Evolutionary conservation across 169 alveolate genomes (phyloP).

Genomic region (Eimeria sp.): DNA sequence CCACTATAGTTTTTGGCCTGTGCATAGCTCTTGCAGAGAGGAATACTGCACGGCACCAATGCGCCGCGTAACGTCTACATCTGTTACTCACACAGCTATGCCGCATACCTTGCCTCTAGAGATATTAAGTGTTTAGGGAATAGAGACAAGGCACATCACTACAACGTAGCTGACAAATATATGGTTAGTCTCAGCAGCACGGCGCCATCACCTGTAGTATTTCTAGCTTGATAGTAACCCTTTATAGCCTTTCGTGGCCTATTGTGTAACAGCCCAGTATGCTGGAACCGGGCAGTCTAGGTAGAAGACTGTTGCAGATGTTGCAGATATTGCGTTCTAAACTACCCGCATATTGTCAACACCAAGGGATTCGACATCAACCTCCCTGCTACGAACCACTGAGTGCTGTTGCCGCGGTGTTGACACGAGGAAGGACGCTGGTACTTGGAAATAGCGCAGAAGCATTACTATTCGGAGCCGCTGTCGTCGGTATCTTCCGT

Average conservation of each 20-base stretch:
- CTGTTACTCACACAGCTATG: neutral
- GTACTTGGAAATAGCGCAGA: neutral
- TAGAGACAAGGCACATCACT: neutral
- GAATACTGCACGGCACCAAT: neutral
- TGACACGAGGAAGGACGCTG: neutral
- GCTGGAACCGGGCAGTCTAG: neutral
- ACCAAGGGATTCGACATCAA: neutral
- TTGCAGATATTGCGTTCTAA: neutral
- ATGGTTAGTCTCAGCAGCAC: neutral
- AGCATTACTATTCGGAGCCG: conserved; percentile 22
- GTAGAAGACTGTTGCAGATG: neutral
- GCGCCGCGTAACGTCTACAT: neutral
- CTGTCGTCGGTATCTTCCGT: conserved; percentile 42
- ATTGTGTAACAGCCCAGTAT: neutral
- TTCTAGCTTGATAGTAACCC: neutral
- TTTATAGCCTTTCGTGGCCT: neutral
- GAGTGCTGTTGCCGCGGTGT: neutral
- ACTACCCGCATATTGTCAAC: neutral
- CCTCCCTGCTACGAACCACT: neutral
- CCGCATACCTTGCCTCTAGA: neutral
- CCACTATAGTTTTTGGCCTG: neutral
- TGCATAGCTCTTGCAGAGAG: neutral
- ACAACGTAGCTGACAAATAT: neutral
- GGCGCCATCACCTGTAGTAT: neutral
- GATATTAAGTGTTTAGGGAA: neutral